Evolutionary conservation across 2,329 filamentous ascomycete genomes (phyloP), one percentile per base, ranked within the genome.

Genomic region (Trichoderma endophyticum): DNA sequence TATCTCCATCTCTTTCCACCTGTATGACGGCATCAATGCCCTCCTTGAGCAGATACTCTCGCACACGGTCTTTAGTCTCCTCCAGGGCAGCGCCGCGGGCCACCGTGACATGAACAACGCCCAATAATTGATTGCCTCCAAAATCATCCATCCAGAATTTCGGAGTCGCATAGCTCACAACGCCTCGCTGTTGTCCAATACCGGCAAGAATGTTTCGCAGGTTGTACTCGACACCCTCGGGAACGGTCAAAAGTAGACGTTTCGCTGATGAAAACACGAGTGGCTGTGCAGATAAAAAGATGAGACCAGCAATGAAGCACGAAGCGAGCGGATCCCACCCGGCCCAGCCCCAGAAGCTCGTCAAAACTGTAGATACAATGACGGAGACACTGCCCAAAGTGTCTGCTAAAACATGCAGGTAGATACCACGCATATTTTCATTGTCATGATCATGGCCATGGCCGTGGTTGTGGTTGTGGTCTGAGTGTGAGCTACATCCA

Each of bases 391-490:
- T 98, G 30, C 96, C 96, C 34, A 98, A 90, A 0, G 96, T 97
- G 80, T 99, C 96, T 6, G 96, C 96, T 32, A 98, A 86, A 65
- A 99, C 93, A 78, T 99, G 96, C 24, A 99, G 85, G 81, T 97
- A 99, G 75, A 99, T 98, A 14, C 96, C 96, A 77, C 96, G 84
- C 95, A 99, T 98, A 79, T 99, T 99, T 77, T 99, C 96, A 80
- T 97, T 97, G 73, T 94, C 92, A 77, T 95, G 92, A n/a, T 78
- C 75, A 72, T 79, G 83, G 75, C 28, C 74, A 71, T 77, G 80
- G 73, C 74, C 73, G 14, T 76, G 80, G 72, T 83, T 80, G 28
- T 73, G 83, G 4, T 76, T 77, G 70, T 85, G 74, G 15, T 73
- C 59, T n/a, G 36, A 21, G 14, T 67, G 64, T 21, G 70, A 71